A percentile compares a stretch with the other conserved stretches of the same genome.
Evolutionary conservation across 805 yeast genomes (phyloP).

Genomic region (Cephaloascus albidus): DNA sequence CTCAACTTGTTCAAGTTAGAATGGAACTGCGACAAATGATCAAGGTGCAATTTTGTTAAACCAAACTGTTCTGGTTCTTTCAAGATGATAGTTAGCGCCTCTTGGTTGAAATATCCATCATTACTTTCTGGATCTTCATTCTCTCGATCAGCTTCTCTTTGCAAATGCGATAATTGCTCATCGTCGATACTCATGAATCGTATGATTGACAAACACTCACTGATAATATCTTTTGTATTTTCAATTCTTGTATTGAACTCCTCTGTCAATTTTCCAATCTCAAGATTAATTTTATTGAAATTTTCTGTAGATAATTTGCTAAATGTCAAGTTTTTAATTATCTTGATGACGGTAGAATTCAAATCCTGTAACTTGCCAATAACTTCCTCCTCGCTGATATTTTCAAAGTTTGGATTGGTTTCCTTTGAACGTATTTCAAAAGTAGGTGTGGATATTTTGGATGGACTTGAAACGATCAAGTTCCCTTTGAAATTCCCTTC

Average conservation of each 20-base stretch:
- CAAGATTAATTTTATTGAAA: slow-evolving; percentile 12
- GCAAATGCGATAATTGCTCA: slow-evolving; percentile 21
- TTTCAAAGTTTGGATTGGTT: slow-evolving; percentile 5
- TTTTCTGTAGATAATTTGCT: slow-evolving; percentile 25
- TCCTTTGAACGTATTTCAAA: slow-evolving; percentile 3
- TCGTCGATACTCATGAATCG: slow-evolving; percentile 18
- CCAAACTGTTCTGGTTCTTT: slow-evolving; percentile 30
- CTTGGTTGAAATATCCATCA: slow-evolving; percentile 24
- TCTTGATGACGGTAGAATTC: slow-evolving; percentile 25
- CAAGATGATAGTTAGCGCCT: slow-evolving; percentile 24
- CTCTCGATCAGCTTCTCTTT: slow-evolving; percentile 13
- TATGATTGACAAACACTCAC: slow-evolving; percentile 16
- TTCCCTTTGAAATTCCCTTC: neutral
- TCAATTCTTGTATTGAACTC: slow-evolving; percentile 15
- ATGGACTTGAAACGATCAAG: slow-evolving; percentile 22
- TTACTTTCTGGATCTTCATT: slow-evolving; percentile 6
- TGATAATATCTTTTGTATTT: slow-evolving; percentile 14
- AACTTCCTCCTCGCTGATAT: slow-evolving; percentile 5
- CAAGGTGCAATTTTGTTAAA: slow-evolving; percentile 21
- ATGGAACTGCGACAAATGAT: slow-evolving; percentile 18
- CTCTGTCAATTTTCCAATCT: slow-evolving; percentile 15
- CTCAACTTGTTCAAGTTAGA: slow-evolving; percentile 19
- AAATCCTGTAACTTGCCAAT: slow-evolving; percentile 21
- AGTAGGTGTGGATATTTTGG: slow-evolving; percentile 2
- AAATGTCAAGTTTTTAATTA: slow-evolving; percentile 22